Evolutionary conservation across 768 basidiomycete genomes (phyloP).

Genomic region (Tricholomella constricta): DNA sequence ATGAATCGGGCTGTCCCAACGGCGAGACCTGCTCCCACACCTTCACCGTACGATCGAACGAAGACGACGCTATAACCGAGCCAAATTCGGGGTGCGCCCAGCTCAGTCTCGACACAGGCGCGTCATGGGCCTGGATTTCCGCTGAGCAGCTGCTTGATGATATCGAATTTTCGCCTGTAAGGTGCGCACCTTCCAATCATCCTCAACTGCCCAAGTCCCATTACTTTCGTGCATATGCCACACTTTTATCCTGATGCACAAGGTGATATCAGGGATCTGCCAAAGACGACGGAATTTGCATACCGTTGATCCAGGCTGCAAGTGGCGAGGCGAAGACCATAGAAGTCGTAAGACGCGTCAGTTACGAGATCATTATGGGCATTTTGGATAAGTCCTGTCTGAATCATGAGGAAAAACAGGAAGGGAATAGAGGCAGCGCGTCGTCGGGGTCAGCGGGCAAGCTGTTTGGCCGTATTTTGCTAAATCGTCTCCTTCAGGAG

Average conservation of each 20-base stretch:
- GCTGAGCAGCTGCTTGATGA: neutral
- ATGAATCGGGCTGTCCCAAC: conserved; percentile 26
- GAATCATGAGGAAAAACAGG: conserved; percentile 52
- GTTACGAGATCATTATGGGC: conserved; percentile 83
- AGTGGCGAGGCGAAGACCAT: conserved; percentile 80
- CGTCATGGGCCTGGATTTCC: conserved; percentile 82
- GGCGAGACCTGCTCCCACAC: conserved; percentile 78
- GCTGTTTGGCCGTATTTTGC: neutral
- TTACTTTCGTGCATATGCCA: conserved; percentile 77
- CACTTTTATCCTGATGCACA: conserved; percentile 69
- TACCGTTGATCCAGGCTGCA: conserved; percentile 84
- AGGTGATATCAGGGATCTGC: conserved; percentile 11
- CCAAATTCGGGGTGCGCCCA: conserved; percentile 97
- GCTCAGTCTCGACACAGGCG: conserved; percentile 76
- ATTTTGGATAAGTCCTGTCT: conserved; percentile 76
- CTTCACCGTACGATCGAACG: conserved; percentile 90
- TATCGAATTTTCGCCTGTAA: neutral
- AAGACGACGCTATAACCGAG: conserved; percentile 80
- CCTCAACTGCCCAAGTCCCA: conserved; percentile 76
- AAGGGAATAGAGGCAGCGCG: neutral
- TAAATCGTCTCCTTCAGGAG: too few relatives aligned
- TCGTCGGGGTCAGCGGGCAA: neutral
- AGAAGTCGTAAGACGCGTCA: conserved; percentile 89
- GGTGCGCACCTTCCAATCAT: conserved; percentile 84
- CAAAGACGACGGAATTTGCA: conserved; percentile 14